A percentile compares a stretch with the other conserved stretches of the same genome.
phyloP scores from a whole-genome alignment of 1,284 basidiomycete genomes.

The Peniophora sp. region DNA sequence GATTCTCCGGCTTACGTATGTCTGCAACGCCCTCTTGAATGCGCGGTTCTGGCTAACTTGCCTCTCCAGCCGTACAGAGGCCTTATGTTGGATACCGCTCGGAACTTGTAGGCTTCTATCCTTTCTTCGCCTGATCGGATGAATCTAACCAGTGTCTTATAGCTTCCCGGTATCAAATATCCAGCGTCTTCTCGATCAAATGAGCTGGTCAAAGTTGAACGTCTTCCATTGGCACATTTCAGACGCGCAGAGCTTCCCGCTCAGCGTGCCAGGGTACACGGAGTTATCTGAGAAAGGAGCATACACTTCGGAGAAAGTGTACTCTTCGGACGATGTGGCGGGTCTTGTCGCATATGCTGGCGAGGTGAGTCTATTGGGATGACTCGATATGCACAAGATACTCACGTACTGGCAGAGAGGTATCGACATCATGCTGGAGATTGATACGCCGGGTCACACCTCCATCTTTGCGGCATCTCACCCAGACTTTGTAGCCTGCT shows the following conservation, averaged over 20 bases:
- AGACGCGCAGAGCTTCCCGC: conserved; percentile 71
- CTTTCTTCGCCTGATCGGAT: not conserved
- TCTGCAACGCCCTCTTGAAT: not conserved
- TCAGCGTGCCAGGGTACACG: conserved; percentile 54
- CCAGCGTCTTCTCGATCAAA: conserved; percentile 71
- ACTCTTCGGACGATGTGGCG: conserved; percentile 52
- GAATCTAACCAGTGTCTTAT: not conserved
- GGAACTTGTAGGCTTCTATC: conserved; percentile 41
- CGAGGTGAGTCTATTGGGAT: conserved; percentile 32
- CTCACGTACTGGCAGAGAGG: conserved; percentile 45
- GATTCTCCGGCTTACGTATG: conserved; percentile 7
- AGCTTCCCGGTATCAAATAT: conserved; percentile 66
- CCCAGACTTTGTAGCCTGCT: conserved; percentile 72
- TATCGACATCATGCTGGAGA: conserved; percentile 68
- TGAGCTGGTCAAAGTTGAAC: conserved; percentile 84
- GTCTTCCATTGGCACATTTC: conserved; percentile 81
- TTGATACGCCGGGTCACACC: conserved; percentile 79
- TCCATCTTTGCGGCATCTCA: conserved; percentile 55
- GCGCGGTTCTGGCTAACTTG: not conserved
- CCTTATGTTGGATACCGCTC: conserved; percentile 74
- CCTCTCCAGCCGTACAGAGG: conserved; percentile 64
- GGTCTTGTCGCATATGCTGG: conserved; percentile 68
- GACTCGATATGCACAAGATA: conserved; percentile 1
- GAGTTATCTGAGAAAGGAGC: conserved; percentile 64
- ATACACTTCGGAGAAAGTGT: conserved; percentile 51